These are phyloP conservation scores for Tagetes erecta DNA, from an alignment of 129 eudicot genomes.

Conservation along the genomic window DNA sequence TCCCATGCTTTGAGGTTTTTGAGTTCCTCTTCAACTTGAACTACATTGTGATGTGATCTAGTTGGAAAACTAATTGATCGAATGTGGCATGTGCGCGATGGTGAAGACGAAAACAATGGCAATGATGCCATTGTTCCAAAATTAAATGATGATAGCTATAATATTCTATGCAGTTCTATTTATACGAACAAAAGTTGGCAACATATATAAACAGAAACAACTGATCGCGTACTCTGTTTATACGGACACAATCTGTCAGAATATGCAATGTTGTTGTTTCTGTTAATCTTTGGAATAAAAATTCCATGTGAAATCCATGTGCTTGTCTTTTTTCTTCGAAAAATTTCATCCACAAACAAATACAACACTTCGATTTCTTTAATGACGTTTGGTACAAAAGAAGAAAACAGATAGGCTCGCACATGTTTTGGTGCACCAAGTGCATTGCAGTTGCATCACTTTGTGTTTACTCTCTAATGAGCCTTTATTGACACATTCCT, in stretches of 20 bases:
- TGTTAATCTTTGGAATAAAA: slow-evolving; percentile 8
- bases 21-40: slow-evolving; percentile 34
- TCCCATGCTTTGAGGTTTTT: slow-evolving; percentile 24
- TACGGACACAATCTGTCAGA: too few relatives aligned
- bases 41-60: slow-evolving; percentile 21
- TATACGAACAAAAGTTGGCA: slow-evolving; percentile 25
- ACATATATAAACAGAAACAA: too few relatives aligned
- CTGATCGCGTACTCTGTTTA: too few relatives aligned
- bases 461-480: slow-evolving; percentile 17
- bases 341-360: slow-evolving; percentile 22
- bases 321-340: slow-evolving; percentile 9
- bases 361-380: slow-evolving; percentile 18
- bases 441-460: slow-evolving; percentile 12
- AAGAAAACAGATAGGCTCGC: slow-evolving; percentile 31
- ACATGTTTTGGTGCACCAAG: slow-evolving; percentile 30
- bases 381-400: slow-evolving; percentile 25
- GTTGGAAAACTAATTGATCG: slow-evolving; percentile 33
- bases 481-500: slow-evolving; percentile 13
- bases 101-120: slow-evolving; percentile 14
- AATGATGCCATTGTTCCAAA: slow-evolving; percentile 25
- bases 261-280: too few relatives aligned
- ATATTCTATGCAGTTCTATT: slow-evolving; percentile 6
- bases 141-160: slow-evolving; percentile 10
- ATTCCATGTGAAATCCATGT: slow-evolving; percentile 34
- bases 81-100: slow-evolving; percentile 17